Percentiles rank a stretch among this genome's conserved stretches.
Conservation (phyloP, 352 stramenopile species). For the Globisporangium paroecandrum region DNA sequence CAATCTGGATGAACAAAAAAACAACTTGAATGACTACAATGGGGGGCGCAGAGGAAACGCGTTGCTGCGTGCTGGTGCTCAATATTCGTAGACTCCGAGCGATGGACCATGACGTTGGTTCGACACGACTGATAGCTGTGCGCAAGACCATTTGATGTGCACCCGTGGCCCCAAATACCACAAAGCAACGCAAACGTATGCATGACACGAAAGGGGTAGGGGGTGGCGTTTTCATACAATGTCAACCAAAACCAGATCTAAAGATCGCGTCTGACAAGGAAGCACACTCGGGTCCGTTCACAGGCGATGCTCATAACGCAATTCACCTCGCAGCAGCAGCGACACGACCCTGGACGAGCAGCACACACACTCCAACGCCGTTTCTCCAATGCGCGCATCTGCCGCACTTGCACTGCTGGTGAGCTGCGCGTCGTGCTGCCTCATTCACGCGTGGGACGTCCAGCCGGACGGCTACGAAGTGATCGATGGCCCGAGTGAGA, state of each 20-base stretch:
- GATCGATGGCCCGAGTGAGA: conserved; percentile 50
- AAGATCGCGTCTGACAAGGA: background rate
- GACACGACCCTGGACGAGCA: background rate
- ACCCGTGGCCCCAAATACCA: background rate
- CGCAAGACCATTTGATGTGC: background rate
- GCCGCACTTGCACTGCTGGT: conserved; percentile 17
- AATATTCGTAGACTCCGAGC: too few relatives aligned
- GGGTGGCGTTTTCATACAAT: background rate
- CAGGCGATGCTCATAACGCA: background rate
- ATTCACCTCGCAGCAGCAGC: background rate
- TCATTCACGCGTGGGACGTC: conserved; percentile 49
- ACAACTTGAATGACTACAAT: too few relatives aligned
- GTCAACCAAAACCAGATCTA: background rate
- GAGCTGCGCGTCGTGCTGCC: background rate
- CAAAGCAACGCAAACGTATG: background rate
- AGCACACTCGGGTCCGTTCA: too few relatives aligned
- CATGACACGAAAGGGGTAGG: conserved; percentile 16
- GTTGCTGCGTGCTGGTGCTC: conserved; percentile 19
- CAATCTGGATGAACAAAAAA: too few relatives aligned
- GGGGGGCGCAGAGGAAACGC: conserved; percentile 12
- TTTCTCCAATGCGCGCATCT: conserved; percentile 12
- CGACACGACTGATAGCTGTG: background rate
- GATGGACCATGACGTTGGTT: background rate
- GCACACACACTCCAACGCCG: background rate
- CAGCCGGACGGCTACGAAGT: conserved; percentile 81